Base-by-base conservation (phyloP, 2,329 filamentous ascomycete species). In the Alternaria ethzedia region DNA sequence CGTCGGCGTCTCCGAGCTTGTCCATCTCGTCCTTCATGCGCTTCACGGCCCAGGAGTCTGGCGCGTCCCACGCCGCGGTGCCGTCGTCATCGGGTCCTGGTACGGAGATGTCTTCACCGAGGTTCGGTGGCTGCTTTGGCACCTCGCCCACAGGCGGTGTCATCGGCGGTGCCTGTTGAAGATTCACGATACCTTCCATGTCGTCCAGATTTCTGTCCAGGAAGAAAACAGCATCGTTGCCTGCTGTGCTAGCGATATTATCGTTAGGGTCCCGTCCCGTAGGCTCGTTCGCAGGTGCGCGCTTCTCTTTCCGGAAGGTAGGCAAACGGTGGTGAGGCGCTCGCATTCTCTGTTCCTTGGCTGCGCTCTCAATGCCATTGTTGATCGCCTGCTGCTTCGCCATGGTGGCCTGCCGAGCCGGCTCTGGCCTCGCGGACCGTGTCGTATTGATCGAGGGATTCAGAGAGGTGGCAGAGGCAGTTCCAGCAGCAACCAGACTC, bases 41-140 rank as follows among this genome's bases (percentile, higher is more conserved):
- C 70, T 92, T 92, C 25, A 98, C 95, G 54, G 92, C 94, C 96
- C 96, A 99, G 78, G 94, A 97, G 79, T 98, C 95, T 1, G 96
- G 95, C 4, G 94, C 94, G 78, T 96, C 92, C 95, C 95, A 99
- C 4, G 88, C 88, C 2, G 90, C 89, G 43, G 55, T 67, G 7
- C 67, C 64, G 26, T 77, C 81, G 54, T 82, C 79, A 36, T 81
- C 79, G 21, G 73, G 67, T 59, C 58, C 65, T 6, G 70, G 70
- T 25, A 79, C 76, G 15, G 63, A 28, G 25, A 65, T 68, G 50
- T 69, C 72, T 17, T 81, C 77, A 10, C 80, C 77, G 80, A 69
- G 85, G 69, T 77, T 69, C 88, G 90, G 76, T 89, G 90, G 76
- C 26, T 67, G 59, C 30, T 77, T 75, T 57, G 78, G 79, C n/a